Evolutionary conservation across 2,329 filamentous ascomycete species (phyloP), one percentile per base, ranked within the genome.

Genomic region (Hymenoscyphus linearis): DNA sequence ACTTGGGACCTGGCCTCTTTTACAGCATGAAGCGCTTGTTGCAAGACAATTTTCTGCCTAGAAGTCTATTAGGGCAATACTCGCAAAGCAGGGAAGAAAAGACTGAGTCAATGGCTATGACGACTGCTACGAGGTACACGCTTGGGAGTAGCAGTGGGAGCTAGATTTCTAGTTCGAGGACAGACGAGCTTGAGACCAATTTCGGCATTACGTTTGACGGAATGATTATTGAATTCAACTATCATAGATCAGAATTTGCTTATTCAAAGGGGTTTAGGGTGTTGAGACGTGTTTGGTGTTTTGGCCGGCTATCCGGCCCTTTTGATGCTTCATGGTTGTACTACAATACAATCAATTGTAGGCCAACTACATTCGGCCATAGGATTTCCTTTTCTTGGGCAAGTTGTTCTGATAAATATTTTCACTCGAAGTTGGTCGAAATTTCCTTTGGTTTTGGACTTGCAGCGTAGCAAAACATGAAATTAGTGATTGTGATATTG

Each of bases 1-100:
- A 60, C 61, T 71, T 34, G 62, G 65, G 18, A 76, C 73, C 13
- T 75, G 73, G 73, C 71, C 73, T 31, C 58, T 69, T 25, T 63
- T 60, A n/a, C 69, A 70, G 63, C 58, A 67, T 58, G 66, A 72
- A 56, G 62, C 60, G 26, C 27, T 66, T 58, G 60, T 60, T 36
- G 59, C 61, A 58, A 68, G 60, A 36, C 54, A 67, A 57, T 69
- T 67, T 62, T 64, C 60, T 56, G 63, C 64, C 47, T 69, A 60
- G 65, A 57, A 6, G 3, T 22, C 2, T n/a, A 50, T 3, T 50
- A 2, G 9, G 13, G 44, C 22, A 18, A n/a, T 47, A 47, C 7
- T 47, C 3, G 18, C 44, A 25, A 25, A 25, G 22, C n/a, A 50
- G 22, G 13, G 10, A 50, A 22, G 18, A 50, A 50, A 50, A 50